These are phyloP conservation scores for Ramalina peruviana DNA, from an alignment of 495 filamentous ascomycete genomes.

Conservation along the genomic window DNA sequence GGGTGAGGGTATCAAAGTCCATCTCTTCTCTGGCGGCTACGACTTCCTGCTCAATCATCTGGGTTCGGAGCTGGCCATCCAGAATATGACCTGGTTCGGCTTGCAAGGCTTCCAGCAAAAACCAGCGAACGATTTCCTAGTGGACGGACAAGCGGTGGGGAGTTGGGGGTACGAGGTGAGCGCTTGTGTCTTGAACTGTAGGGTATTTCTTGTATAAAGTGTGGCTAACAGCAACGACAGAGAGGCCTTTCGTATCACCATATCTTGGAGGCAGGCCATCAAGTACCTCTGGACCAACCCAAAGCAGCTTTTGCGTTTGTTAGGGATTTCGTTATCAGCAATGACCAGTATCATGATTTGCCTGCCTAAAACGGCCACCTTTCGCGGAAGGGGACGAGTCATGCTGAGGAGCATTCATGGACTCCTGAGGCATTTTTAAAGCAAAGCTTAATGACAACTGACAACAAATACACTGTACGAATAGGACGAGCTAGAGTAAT, in stretches of 20 bases:
- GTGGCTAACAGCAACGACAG: background rate
- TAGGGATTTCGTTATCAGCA: conserved; percentile 10
- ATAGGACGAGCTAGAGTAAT: too few species aligned
- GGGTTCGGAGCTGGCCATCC: conserved; percentile 25
- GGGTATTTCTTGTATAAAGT: background rate
- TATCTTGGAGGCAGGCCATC: conserved; percentile 7
- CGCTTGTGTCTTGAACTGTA: background rate
- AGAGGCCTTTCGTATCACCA: conserved; percentile 9
- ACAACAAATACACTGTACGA: too few species aligned
- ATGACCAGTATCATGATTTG: conserved; percentile 8
- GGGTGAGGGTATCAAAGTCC: conserved; percentile 23
- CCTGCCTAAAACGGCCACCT: too few species aligned
- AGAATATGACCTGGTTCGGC: conserved; percentile 28
- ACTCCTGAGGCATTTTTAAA: too few species aligned
- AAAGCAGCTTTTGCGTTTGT: conserved; percentile 7
- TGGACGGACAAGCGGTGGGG: conserved; percentile 2
- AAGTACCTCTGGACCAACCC: conserved; percentile 8
- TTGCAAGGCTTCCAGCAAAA: conserved; percentile 5
- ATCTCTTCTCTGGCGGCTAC: conserved; percentile 28
- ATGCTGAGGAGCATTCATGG: too few species aligned
- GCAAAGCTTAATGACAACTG: too few species aligned
- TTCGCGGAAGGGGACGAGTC: too few species aligned
- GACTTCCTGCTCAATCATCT: conserved; percentile 30
- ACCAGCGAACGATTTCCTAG: conserved; percentile 1
- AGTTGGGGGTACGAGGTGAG: conserved; percentile 9